phyloP scores from a whole-genome alignment of 192 early-diverging fungal genomes.

The Dissophora globulifera region DNA sequence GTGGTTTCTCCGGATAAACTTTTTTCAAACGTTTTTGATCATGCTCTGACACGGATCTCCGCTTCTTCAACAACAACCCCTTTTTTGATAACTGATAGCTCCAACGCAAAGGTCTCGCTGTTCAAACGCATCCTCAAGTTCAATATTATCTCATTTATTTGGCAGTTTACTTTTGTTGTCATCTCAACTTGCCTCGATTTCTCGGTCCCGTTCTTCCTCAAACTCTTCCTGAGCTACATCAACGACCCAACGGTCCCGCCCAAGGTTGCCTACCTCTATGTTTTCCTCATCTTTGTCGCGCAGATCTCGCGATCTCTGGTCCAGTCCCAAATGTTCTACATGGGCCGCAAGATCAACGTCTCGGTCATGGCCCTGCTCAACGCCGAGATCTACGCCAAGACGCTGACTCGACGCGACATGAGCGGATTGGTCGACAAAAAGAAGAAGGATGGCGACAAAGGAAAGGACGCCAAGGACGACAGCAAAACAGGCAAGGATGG shows the following conservation, averaged over 20 bases:
- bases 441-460: conserved; percentile 15
- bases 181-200: conserved; percentile 65
- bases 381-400: conserved; percentile 74
- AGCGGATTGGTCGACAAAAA: conserved; percentile 53
- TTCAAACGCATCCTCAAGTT: conserved; percentile 43
- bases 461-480: neutral
- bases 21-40: no score
- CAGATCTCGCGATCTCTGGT: conserved; percentile 43
- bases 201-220: conserved; percentile 65
- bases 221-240: conserved; percentile 64
- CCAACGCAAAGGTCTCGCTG: conserved; percentile 24
- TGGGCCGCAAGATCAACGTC: conserved; percentile 62
- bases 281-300: conserved; percentile 54
- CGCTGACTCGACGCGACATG: conserved; percentile 63
- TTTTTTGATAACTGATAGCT: no score
- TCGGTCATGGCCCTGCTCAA: conserved; percentile 62
- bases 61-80: neutral
- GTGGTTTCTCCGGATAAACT: conserved; percentile 22
- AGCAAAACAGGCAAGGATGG: conserved; percentile 46
- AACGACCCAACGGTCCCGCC: conserved; percentile 61
- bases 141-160: conserved; percentile 55
- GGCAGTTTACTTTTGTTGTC: conserved; percentile 69
- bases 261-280: conserved; percentile 44
- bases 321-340: conserved; percentile 56
- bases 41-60: no score